These are phyloP conservation scores for Protomyces macrosporus DNA, from an alignment of 1,139 yeast species.

Conservation along the genomic window DNA sequence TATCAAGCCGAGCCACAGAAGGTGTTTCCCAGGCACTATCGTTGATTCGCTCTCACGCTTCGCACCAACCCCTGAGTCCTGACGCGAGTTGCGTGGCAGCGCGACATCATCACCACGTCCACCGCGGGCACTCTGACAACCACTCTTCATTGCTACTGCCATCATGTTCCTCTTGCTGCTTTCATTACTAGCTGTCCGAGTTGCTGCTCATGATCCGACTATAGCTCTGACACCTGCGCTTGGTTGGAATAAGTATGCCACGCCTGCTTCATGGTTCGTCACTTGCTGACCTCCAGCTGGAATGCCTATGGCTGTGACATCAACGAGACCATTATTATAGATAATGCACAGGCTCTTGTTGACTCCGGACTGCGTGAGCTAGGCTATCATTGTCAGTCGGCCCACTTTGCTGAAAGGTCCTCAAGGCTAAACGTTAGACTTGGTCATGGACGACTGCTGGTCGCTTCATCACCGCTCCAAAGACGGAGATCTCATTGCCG, in stretches of 20 bases:
- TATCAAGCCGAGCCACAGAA: too few species aligned
- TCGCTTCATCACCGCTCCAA: slow-evolving; percentile 9
- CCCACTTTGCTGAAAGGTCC: background rate
- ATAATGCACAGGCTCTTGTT: slow-evolving; percentile 34
- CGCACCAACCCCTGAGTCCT: too few species aligned
- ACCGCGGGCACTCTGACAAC: too few species aligned
- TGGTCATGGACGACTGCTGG: slow-evolving; percentile 39
- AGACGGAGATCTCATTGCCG: background rate
- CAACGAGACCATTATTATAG: slow-evolving; percentile 34
- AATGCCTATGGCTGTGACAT: slow-evolving; percentile 37
- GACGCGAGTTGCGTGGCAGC: too few species aligned
- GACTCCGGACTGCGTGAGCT: slow-evolving; percentile 35
- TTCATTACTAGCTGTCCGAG: background rate
- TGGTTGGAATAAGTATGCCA: slow-evolving; percentile 37
- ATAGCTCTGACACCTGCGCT: slow-evolving; percentile 36
- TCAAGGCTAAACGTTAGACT: slow-evolving; percentile 25
- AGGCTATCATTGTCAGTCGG: slow-evolving; percentile 34
- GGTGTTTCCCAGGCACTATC: too few species aligned
- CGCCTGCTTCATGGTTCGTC: background rate
- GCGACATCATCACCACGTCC: too few species aligned
- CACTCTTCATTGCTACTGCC: background rate
- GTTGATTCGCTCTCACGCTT: too few species aligned
- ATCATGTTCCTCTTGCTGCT: background rate
- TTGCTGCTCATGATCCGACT: slow-evolving; percentile 33
- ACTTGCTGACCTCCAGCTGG: slow-evolving; percentile 31